These are phyloP conservation scores for Rhizophagus clarus DNA, from an alignment of 192 early-diverging fungal genomes.

Conservation along the genomic window DNA sequence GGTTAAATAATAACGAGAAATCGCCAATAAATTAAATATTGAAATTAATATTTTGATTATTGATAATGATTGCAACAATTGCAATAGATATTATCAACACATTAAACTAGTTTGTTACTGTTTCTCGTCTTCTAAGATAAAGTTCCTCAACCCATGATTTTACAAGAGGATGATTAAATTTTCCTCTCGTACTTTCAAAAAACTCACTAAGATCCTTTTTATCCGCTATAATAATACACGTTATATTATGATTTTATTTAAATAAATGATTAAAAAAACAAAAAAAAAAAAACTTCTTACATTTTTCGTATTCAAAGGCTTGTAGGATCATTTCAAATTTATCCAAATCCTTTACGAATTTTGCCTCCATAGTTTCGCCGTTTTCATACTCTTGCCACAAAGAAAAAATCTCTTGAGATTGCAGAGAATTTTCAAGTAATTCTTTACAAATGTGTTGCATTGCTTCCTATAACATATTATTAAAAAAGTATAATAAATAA, in stretches of 20 bases:
- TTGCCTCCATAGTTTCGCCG: slow-evolving; percentile 69
- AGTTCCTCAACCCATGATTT: slow-evolving; percentile 84
- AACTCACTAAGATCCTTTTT: slow-evolving; percentile 69
- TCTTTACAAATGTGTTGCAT: slow-evolving; percentile 62
- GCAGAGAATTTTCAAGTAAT: slow-evolving; percentile 54
- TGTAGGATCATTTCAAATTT: slow-evolving; percentile 98
- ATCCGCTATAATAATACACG: slow-evolving; percentile 43
- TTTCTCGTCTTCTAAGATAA: slow-evolving; percentile 53
- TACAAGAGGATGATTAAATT: slow-evolving; percentile 84
- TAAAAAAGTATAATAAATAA: background rate
- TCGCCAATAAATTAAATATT: no score
- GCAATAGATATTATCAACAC: no score
- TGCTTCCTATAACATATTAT: slow-evolving; percentile 47
- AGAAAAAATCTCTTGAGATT: slow-evolving; percentile 70
- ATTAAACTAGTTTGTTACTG: no score
- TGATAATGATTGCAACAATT: no score
- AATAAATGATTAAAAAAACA: background rate
- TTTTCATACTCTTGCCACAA: slow-evolving; percentile 91
- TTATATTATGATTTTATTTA: slow-evolving; percentile 1
- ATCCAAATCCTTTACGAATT: slow-evolving; percentile 88
- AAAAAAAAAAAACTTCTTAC: slow-evolving; percentile 42
- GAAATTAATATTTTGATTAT: no score
- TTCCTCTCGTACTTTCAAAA: slow-evolving; percentile 77
- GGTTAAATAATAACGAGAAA: no score
- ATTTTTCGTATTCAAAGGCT: slow-evolving; percentile 87